These are phyloP conservation scores for Fusarium scirpi DNA, from an alignment of 2,329 filamentous ascomycete species.

Conservation along the genomic window DNA sequence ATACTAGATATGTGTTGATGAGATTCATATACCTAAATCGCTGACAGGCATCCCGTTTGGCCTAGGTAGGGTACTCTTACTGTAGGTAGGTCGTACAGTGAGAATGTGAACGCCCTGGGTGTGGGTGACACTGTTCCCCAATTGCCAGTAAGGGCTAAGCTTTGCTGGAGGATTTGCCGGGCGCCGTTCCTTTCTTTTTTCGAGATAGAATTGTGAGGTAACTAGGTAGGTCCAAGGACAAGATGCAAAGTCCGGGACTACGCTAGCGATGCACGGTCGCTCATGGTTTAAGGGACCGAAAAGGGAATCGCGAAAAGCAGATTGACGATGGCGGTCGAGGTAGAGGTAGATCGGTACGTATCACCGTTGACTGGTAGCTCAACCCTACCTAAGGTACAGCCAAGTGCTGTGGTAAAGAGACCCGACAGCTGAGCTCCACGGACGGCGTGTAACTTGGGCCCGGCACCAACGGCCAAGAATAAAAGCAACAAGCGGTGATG, in stretches of 20 bases:
- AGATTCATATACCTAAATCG: constrained; percentile 21
- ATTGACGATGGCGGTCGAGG: constrained; percentile 19
- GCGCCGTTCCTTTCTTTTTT: constrained; percentile 37
- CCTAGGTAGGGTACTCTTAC: not conserved
- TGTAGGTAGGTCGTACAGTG: not conserved
- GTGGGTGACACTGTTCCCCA: constrained; percentile 42
- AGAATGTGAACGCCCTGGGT: constrained; percentile 9
- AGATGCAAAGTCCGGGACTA: constrained; percentile 13
- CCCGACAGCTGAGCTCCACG: not conserved
- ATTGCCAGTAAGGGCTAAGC: constrained; percentile 40
- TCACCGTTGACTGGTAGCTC: constrained; percentile 16
- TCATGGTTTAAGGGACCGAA: constrained; percentile 19
- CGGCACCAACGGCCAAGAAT: constrained; percentile 16
- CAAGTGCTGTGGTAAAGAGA: constrained; percentile 6
- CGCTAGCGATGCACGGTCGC: constrained; percentile 42
- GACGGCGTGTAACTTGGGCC: constrained; percentile 10
- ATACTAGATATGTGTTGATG: constrained; percentile 2
- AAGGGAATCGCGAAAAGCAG: constrained; percentile 20
- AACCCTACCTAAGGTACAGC: constrained; percentile 1
- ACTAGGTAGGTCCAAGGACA: constrained; percentile 31
- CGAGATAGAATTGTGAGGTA: constrained; percentile 19
- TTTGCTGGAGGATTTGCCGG: constrained; percentile 38
- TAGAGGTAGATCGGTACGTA: constrained; percentile 4
- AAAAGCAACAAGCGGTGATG: constrained; percentile 19
- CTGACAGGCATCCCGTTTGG: constrained; percentile 23